A percentile compares a stretch with the other conserved stretches of the same genome.
Evolutionary conservation across 352 stramenopile genomes (phyloP).

Genomic region (Phytopythium kandeliae): DNA sequence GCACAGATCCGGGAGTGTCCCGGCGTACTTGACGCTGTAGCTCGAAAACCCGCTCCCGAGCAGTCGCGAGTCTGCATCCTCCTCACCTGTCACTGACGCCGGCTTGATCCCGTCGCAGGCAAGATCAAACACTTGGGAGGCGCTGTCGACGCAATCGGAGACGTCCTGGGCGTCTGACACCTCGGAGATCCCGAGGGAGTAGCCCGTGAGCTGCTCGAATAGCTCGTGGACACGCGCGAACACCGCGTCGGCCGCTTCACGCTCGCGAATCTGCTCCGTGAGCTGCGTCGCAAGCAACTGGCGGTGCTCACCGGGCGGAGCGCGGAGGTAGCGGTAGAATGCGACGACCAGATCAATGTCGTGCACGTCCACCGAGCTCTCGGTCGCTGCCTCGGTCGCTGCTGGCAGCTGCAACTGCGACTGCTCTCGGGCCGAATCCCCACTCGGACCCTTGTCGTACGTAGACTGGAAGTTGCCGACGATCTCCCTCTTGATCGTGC

Average conservation of each 20-base stretch:
- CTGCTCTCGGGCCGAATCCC: constrained; percentile 11
- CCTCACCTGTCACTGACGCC: not conserved
- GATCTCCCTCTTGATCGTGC: constrained; percentile 58
- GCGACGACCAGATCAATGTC: constrained; percentile 70
- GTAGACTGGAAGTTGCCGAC: constrained; percentile 82
- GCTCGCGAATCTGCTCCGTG: constrained; percentile 28
- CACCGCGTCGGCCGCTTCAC: constrained; percentile 47
- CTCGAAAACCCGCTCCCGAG: constrained; percentile 41
- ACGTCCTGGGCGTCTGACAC: constrained; percentile 8
- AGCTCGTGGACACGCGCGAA: constrained; percentile 42
- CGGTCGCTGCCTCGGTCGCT: not conserved
- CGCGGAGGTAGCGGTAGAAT: constrained; percentile 78
- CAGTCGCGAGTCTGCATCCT: constrained; percentile 7
- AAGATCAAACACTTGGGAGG: constrained; percentile 21
- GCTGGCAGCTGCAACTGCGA: too few relatives aligned
- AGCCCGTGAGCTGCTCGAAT: constrained; percentile 19
- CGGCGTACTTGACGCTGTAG: constrained; percentile 68
- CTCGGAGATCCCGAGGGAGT: constrained; percentile 22
- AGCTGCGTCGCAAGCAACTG: constrained; percentile 34
- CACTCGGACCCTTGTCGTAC: constrained; percentile 40
- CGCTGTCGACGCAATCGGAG: constrained; percentile 33
- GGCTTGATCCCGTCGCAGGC: constrained; percentile 8
- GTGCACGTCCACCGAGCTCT: constrained; percentile 44
- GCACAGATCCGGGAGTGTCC: constrained; percentile 40
- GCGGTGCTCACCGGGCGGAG: constrained; percentile 25